Evolutionary conservation across 202 grass and related monocot species (phyloP), one percentile per base, ranked within the genome.

Genomic region (Brachypodium distachyon): DNA sequence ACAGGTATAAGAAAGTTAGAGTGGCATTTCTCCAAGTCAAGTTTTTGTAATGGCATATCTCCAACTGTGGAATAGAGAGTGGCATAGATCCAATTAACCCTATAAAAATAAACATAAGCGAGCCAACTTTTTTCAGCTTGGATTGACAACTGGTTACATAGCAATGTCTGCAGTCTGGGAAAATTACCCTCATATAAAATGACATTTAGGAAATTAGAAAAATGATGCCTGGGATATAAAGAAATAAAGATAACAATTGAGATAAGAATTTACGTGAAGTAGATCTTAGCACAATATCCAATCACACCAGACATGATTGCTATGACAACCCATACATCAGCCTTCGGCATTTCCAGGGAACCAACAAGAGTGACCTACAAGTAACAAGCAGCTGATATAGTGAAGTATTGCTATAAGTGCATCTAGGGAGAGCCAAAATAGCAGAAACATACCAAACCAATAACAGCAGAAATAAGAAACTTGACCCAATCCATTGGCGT

Each of bases 401-500:
- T 71, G 33, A 79, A 41, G 52, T 38, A 77, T 32, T 68, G 19
- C 47, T 67, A 52, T 41, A 61, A 27, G 21, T 50, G 16, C 44
- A 81, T 25, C 29, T 37, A n/a, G 23, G 10, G 49, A 53, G 27
- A 79, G 10, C 54, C n/a, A 74, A 74, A 77, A 42, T 40, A 86
- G 18, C 33, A 19, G 31, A 77, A 57, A 92, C 89, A 68, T 97
- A 98, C 95, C 82, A 98, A 84, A 81, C 95, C 91, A 32, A 94
- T 72, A 58, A 92, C 87, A 49, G 88, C 91, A 65, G 95, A 98
- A 85, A 92, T 83, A 50, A 98, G 87, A 84, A 98, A 98, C 73
- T 98, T 93, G 54, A 98, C 82, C 95, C 95, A 98, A 80, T 98
- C 95, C 95, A 94, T 98, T 7, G 95, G 95, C n/a, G 95, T 98